Evolutionary conservation across 2,329 filamentous ascomycete species (phyloP), one percentile per base, ranked within the genome.

Genomic region (Podosphaera leucotricha): DNA sequence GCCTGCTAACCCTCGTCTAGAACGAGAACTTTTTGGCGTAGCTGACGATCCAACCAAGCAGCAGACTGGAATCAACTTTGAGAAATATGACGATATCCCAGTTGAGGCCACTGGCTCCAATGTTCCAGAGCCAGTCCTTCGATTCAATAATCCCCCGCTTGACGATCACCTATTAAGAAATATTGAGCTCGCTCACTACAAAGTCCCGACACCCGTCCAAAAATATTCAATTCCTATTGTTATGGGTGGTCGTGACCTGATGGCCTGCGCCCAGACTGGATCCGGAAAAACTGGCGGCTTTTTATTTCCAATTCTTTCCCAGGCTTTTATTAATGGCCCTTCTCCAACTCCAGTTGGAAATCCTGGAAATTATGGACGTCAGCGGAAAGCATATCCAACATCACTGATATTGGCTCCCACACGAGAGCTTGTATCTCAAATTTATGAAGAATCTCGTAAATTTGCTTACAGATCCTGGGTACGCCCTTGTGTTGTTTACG

Each of bases 251-350:
- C 85, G 90, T 66, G 90, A 98, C 65, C 70, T 98, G 61, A 98
- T 98, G 90, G 90, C 90, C 64, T 98, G 90, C 71, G 90, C 90
- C 57, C 90, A 98, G 72, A 98, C 90, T 55, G 90, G 87, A 78
- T 98, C 90, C 59, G 90, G 90, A 72, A 98, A 98, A 75, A 98
- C 90, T 62, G 90, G 90, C 70, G 90, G 90, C 71, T 98, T 98
- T 75, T 70, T 98, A 51, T 98, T 98, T 71, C 90, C 90, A 47
- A 95, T 98, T 52, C 74, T 98, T 43, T 94, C 90, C n/a, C 87
- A 98, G 66, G 84, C 87, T 44, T 95, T 86, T 71, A 72, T 83
- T 59, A 84, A 77, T 56, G 90, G 90, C 28, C 90, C 90, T 40
- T 86, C 80, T 46, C 55, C 72, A 46, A 60, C 71, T 44, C 80